phyloP scores from a whole-genome alignment of 2,329 filamentous ascomycete genomes.

The Aspergillus vadensis region DNA sequence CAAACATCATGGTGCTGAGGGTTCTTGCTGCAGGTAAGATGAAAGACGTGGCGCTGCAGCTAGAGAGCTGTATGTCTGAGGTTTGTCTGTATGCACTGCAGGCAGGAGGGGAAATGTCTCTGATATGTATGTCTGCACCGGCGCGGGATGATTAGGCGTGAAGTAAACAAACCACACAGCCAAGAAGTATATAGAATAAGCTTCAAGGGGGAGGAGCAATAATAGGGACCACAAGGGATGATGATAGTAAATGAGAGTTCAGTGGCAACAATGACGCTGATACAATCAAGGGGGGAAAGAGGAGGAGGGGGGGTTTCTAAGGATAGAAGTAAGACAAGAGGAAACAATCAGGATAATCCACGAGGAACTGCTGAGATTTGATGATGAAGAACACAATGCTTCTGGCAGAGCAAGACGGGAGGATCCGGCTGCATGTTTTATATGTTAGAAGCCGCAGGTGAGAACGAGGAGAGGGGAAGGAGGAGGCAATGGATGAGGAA shows the following conservation, averaged over 20 bases:
- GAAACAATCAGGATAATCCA: constrained; percentile 25
- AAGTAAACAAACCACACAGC: constrained; percentile 10
- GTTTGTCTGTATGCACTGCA: constrained; percentile 15
- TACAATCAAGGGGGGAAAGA: constrained; percentile 16
- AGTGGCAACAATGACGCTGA: constrained; percentile 1
- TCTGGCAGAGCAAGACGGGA: constrained; percentile 19
- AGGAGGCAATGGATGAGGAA: constrained; percentile 9
- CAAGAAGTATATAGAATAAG: constrained; percentile 4
- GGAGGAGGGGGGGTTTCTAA: constrained; percentile 10
- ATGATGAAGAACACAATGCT: constrained; percentile 27
- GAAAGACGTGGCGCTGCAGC: constrained; percentile 17
- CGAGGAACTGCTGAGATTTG: constrained; percentile 26
- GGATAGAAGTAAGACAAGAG: constrained; percentile 10
- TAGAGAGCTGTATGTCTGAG: constrained; percentile 24
- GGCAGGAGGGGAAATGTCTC: constrained; percentile 4
- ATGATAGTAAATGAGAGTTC: constrained; percentile 7
- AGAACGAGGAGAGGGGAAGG: constrained; percentile 22
- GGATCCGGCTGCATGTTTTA: constrained; percentile 39
- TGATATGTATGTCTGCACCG: constrained; percentile 12
- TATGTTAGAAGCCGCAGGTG: constrained; percentile 31
- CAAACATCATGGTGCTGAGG: constrained; percentile 28
- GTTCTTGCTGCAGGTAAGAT: constrained; percentile 3
- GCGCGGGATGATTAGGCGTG: constrained; percentile 8
- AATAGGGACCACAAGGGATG: neutral
- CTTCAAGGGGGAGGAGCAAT: constrained; percentile 15